Conservation (phyloP, 169 alveolate species). For the Plasmodium cynomolgi region DNA sequence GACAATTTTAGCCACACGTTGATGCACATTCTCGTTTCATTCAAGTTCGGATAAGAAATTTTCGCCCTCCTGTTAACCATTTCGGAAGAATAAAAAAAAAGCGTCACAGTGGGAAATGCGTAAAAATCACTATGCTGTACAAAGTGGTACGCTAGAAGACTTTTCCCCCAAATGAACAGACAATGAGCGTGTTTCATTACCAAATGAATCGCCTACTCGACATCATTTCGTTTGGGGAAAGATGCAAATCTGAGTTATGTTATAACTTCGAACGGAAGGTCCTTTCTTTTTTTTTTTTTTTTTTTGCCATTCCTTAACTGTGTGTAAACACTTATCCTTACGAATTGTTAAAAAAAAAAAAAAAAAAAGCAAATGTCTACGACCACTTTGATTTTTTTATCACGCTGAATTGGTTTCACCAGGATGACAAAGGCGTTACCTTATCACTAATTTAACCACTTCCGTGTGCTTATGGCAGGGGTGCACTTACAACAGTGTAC, state of each 20-base stretch:
- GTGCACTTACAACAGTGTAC: not conserved
- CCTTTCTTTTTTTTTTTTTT: too few relatives aligned
- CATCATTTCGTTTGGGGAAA: not conserved
- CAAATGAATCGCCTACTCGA: not conserved
- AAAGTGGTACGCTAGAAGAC: not conserved
- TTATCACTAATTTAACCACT: too few relatives aligned
- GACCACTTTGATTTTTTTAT: not conserved
- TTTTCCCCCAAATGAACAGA: not conserved
- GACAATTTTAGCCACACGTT: not conserved
- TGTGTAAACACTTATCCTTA: not conserved
- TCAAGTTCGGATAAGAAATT: not conserved
- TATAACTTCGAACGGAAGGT: not conserved
- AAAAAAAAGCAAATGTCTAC: not conserved
- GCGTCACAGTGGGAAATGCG: not conserved
- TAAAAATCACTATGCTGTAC: not conserved
- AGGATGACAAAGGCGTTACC: not conserved
- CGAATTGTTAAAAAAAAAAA: not conserved
- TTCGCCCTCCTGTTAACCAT: not conserved
- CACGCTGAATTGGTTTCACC: not conserved
- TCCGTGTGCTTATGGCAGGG: not conserved
- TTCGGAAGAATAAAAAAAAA: too few relatives aligned
- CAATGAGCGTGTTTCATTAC: not conserved
- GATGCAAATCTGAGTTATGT: not conserved
- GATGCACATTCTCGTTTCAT: not conserved
- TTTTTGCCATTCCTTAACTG: not conserved